Evolutionary conservation across 2,329 filamentous ascomycete genomes (phyloP), one percentile per base, ranked within the genome.

Genomic region (Alternaria sp.): DNA sequence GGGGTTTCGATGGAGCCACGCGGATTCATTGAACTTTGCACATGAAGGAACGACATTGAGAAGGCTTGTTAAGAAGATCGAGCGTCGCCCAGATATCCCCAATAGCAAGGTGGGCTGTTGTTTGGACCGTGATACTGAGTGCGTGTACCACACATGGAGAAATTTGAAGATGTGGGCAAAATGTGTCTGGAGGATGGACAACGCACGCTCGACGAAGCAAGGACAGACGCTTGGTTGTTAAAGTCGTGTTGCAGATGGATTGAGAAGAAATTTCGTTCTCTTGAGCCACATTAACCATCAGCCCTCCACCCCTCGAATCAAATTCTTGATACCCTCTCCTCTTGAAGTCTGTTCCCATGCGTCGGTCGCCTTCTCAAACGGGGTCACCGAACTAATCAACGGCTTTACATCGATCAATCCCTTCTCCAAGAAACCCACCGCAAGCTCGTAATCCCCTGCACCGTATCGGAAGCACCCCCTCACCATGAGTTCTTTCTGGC

Each of bases 401-500:
- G 70, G 54, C 60, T 72, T 73, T 4, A 77, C 74, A 26, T 70
- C 47, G 4, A 79, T 62, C 10, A 67, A 44, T 0, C 68, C 67
- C 28, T 68, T 71, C 8, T 64, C 54, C 19, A 79, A 44, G 15
- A 78, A 60, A 5, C 63, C 60, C 1, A 77, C 64, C 5, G 77
- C 76, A 15, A 77, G 55, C 28, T 77, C 72, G 15, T 77, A 79
- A 47, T 79, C 76, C 7, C 77, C 77, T 19, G 71, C 40, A 2
- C 65, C 68, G 49, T 79, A 79, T 15, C 77, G 57, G 53, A 79
- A 78, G 54, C 74, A 77, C 0, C 77, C 77, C 11, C 69, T 62
- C 2, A 79, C 64, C 62, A 69, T 81, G 72, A 97, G 90, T 83
- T 97, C 95, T 69, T 92, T 89, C 15, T 93, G 93, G 75, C 91